Evolutionary conservation across 2,329 filamentous ascomycete genomes (phyloP).

Genomic region (Ophiocordyceps camponoti-floridani): DNA sequence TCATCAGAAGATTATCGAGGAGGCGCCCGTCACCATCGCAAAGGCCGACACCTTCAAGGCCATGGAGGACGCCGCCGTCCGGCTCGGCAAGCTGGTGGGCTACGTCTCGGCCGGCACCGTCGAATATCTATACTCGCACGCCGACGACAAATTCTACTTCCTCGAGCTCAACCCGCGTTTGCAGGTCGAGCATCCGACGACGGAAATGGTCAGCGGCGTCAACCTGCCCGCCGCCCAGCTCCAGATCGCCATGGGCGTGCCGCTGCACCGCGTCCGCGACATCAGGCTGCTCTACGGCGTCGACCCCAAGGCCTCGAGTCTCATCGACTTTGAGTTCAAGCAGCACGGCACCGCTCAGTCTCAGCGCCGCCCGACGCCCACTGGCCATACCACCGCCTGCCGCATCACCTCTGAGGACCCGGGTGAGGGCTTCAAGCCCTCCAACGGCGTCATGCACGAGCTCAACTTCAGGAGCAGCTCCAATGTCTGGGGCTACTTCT

Average conservation of each 20-base stretch:
- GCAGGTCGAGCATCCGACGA: slow-evolving; percentile 97
- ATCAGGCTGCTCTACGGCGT: slow-evolving; percentile 93
- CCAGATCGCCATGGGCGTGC: slow-evolving; percentile 97
- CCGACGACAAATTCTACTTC: slow-evolving; percentile 99
- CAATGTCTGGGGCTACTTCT: slow-evolving; percentile 99
- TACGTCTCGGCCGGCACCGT: slow-evolving; percentile 98
- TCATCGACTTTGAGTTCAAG: slow-evolving; percentile 95
- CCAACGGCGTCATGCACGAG: slow-evolving; percentile 96
- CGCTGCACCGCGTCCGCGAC: slow-evolving; percentile 85
- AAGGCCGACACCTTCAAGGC: slow-evolving; percentile 75
- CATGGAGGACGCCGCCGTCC: slow-evolving; percentile 94
- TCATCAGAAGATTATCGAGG: slow-evolving; percentile 99
- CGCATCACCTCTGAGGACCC: slow-evolving; percentile 98
- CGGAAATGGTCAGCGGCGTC: slow-evolving; percentile 97
- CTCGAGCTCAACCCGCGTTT: slow-evolving; percentile 96
- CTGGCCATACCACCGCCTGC: slow-evolving; percentile 94
- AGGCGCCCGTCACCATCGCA: slow-evolving; percentile 93
- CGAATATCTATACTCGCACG: slow-evolving; percentile 95
- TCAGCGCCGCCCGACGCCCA: slow-evolving; percentile 79
- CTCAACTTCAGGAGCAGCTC: slow-evolving; percentile 97
- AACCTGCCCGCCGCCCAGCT: slow-evolving; percentile 94
- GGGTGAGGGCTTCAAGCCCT: slow-evolving; percentile 98
- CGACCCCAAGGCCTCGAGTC: slow-evolving; percentile 68
- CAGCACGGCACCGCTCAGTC: slow-evolving; percentile 65
- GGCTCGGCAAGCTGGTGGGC: slow-evolving; percentile 81